phyloP scores from a whole-genome alignment of 1,284 basidiomycete species.

The Irpex sp. region DNA sequence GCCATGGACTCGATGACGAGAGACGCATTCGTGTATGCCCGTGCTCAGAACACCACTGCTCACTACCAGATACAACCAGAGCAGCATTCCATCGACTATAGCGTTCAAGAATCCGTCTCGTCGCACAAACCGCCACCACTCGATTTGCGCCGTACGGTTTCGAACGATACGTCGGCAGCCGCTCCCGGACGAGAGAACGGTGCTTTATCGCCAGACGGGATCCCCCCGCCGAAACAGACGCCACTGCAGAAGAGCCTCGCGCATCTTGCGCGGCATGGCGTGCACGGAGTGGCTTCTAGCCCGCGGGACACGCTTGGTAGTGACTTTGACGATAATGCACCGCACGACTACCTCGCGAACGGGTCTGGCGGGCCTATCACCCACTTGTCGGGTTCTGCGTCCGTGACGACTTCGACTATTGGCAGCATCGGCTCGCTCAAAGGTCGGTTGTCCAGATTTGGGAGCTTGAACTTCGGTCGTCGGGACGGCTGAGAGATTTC shows the following conservation, averaged over 20 bases:
- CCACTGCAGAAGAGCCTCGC: constrained; percentile 75
- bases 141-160: constrained; percentile 23
- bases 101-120: not conserved
- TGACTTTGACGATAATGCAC: constrained; percentile 63
- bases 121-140: constrained; percentile 9
- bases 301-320: constrained; percentile 57
- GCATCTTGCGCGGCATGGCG: constrained; percentile 74
- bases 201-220: constrained; percentile 18
- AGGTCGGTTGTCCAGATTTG: constrained; percentile 65
- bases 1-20: constrained; percentile 37
- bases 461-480: constrained; percentile 67
- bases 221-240: constrained; percentile 52
- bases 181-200: constrained; percentile 30
- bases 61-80: constrained; percentile 4
- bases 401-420: constrained; percentile 30
- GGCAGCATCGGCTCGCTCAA: constrained; percentile 38
- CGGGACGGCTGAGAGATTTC: constrained; percentile 35
- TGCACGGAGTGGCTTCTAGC: constrained; percentile 72
- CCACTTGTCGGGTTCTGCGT: constrained; percentile 27
- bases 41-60: constrained; percentile 11
- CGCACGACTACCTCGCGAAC: constrained; percentile 69
- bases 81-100: constrained; percentile 6
- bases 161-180: constrained; percentile 39
- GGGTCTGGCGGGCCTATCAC: constrained; percentile 29
- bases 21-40: constrained; percentile 19